Conservation (phyloP, 2,329 filamentous ascomycete genomes). For the Colletotrichum trifolii region DNA sequence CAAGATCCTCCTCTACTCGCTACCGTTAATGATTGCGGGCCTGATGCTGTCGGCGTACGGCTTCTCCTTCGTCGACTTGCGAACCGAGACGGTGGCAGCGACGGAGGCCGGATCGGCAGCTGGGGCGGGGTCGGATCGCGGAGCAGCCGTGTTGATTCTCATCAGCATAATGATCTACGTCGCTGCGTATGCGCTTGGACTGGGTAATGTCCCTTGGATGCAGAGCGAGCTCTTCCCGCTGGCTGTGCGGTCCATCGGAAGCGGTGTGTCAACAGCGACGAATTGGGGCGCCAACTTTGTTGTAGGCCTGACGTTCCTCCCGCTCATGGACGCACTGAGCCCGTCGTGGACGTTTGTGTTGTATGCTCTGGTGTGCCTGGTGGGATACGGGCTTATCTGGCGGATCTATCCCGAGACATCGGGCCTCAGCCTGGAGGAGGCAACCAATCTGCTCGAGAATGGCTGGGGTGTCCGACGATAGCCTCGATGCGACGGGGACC, state of each 20-base stretch:
- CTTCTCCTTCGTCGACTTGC: conserved; percentile 72
- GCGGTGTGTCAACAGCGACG: conserved; percentile 79
- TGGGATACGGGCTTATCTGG: conserved; percentile 77
- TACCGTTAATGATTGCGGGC: conserved; percentile 84
- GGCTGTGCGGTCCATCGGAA: conserved; percentile 77
- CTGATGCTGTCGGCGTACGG: conserved; percentile 77
- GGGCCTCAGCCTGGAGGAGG: conserved; percentile 84
- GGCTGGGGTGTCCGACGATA: conserved; percentile 74
- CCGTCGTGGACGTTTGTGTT: conserved; percentile 82
- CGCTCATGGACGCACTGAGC: conserved; percentile 81
- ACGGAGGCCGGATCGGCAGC: conserved; percentile 37
- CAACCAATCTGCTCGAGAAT: conserved; percentile 74
- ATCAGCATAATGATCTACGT: conserved; percentile 85
- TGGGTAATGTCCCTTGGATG: conserved; percentile 97
- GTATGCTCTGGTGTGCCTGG: conserved; percentile 78
- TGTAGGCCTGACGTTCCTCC: conserved; percentile 87
- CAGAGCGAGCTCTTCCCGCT: conserved; percentile 92
- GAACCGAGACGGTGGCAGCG: conserved; percentile 40
- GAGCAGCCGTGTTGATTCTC: conserved; percentile 70
- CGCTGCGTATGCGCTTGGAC: conserved; percentile 83
- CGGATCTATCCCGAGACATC: conserved; percentile 87
- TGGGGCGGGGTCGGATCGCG: conserved; percentile 37
- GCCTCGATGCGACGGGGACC: conserved; percentile 6
- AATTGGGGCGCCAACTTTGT: conserved; percentile 91
- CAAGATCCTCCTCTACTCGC: conserved; percentile 82